phyloP scores from a whole-genome alignment of 805 yeast species.

The Komagataella phaffii region DNA sequence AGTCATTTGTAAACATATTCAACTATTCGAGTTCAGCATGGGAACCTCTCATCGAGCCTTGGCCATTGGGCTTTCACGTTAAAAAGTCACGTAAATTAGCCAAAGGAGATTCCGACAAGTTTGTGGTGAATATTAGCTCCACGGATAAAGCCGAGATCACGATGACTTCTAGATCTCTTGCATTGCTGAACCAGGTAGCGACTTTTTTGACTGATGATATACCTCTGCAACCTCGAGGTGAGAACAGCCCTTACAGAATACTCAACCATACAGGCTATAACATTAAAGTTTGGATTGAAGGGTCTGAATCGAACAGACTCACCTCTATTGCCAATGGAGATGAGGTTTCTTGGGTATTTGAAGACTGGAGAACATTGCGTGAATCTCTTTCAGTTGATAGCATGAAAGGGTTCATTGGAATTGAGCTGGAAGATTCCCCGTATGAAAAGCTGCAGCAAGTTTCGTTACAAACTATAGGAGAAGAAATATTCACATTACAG shows the following conservation, averaged over 20 bases:
- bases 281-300: slow-evolving; percentile 74
- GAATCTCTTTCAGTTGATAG: slow-evolving; percentile 62
- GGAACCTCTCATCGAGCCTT: slow-evolving; percentile 90
- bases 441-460: slow-evolving; percentile 43
- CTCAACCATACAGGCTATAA: slow-evolving; percentile 77
- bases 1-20: slow-evolving; percentile 60
- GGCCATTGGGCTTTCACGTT: slow-evolving; percentile 67
- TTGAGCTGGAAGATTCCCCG: slow-evolving; percentile 40
- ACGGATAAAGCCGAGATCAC: slow-evolving; percentile 68
- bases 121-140: slow-evolving; percentile 60
- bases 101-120: slow-evolving; percentile 27
- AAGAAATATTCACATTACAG: slow-evolving; percentile 50
- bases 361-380: slow-evolving; percentile 82
- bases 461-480: slow-evolving; percentile 74
- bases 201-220: slow-evolving; percentile 39
- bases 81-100: slow-evolving; percentile 22
- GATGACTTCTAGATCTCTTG: slow-evolving; percentile 70
- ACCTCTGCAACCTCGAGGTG: slow-evolving; percentile 53
- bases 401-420: slow-evolving; percentile 45
- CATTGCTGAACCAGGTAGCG: slow-evolving; percentile 58
- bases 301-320: slow-evolving; percentile 6
- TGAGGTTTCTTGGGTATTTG: slow-evolving; percentile 75
- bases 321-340: slow-evolving; percentile 29
- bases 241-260: slow-evolving; percentile 71
- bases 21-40: slow-evolving; percentile 84